Conservation (phyloP, 169 alveolate genomes). For the Besnoitia besnoiti region DNA sequence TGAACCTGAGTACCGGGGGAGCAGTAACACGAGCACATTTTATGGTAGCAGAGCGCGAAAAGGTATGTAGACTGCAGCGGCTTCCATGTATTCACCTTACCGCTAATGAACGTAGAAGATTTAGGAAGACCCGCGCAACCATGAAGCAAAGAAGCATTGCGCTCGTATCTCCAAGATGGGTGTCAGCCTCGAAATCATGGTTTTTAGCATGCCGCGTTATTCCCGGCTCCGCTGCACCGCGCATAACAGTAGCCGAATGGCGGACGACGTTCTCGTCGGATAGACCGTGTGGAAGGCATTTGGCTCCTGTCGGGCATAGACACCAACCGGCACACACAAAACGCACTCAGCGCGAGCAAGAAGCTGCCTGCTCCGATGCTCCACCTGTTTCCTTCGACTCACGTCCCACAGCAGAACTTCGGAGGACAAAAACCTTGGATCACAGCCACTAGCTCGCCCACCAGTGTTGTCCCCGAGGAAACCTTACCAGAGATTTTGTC, state of each 20-base stretch:
- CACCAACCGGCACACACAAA: not conserved
- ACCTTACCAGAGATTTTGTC: not conserved
- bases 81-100: not conserved
- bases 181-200: not conserved
- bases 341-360: not conserved
- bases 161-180: conserved; percentile 3
- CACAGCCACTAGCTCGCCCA: no score
- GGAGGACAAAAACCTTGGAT: not conserved
- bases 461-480: not conserved
- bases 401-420: not conserved
- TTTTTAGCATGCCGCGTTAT: not conserved
- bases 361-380: not conserved
- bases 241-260: not conserved
- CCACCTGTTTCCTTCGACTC: not conserved
- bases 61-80: not conserved
- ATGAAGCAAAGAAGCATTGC: not conserved
- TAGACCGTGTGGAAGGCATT: not conserved
- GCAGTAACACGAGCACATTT: not conserved
- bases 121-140: not conserved
- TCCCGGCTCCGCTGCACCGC: not conserved
- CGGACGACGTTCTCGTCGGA: not conserved
- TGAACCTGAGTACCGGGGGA: conserved; percentile 1
- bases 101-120: not conserved
- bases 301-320: not conserved
- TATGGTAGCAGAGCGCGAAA: not conserved